Conservation (phyloP, 1,139 yeast species). For the Eremothecium gossypii region DNA sequence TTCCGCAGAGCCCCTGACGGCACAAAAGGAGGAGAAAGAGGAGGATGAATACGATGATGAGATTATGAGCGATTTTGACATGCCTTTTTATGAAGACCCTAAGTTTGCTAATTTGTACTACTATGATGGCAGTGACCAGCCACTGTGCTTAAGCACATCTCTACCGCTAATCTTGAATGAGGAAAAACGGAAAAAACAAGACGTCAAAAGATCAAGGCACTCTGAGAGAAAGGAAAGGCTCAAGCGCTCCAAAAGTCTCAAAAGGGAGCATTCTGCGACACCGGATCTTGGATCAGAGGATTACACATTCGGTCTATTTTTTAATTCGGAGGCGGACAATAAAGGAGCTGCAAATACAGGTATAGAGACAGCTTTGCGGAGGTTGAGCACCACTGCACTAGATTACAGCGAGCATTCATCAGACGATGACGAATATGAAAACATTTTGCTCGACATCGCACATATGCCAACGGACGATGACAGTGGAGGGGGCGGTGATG, state of each 20-base stretch:
- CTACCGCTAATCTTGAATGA: constrained; percentile 34
- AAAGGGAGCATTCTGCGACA: constrained; percentile 14
- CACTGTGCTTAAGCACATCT: constrained; percentile 26
- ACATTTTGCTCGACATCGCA: constrained; percentile 30
- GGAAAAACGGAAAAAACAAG: constrained; percentile 20
- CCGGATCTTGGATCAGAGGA: constrained; percentile 24
- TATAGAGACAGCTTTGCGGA: constrained; percentile 21
- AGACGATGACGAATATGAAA: constrained; percentile 32
- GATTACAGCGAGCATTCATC: constrained; percentile 32
- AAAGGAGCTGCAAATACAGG: constrained; percentile 9
- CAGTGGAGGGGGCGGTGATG: constrained; percentile 13
- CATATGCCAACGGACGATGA: constrained; percentile 30
- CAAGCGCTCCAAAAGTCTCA: constrained; percentile 13
- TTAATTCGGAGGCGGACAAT: constrained; percentile 28
- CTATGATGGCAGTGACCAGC: constrained; percentile 28
- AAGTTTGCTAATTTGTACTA: constrained; percentile 28
- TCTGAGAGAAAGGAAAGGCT: constrained; percentile 28
- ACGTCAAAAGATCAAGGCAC: constrained; percentile 29
- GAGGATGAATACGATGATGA: constrained; percentile 42
- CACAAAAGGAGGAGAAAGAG: constrained; percentile 22
- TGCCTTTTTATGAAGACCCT: constrained; percentile 33
- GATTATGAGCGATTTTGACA: constrained; percentile 29
- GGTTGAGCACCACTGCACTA: constrained; percentile 20
- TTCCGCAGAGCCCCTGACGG: constrained; percentile 4
- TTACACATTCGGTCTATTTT: constrained; percentile 28